Evolutionary conservation across 2,329 filamentous ascomycete species (phyloP).

Genomic region (Pleoardoris graminearum): DNA sequence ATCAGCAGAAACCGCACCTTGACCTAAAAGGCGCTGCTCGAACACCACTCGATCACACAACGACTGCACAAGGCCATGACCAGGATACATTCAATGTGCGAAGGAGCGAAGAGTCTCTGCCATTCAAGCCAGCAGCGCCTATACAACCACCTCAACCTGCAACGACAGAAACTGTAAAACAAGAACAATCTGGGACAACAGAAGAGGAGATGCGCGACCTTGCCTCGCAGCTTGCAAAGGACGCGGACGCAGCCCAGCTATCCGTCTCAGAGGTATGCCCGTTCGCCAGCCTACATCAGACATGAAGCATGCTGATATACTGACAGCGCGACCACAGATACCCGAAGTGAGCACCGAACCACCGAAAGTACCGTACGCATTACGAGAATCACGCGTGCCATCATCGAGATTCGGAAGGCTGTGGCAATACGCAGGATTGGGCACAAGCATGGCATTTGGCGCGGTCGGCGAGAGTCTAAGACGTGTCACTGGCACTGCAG

Average conservation of each 20-base stretch:
- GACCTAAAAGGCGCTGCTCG: conserved; percentile 38
- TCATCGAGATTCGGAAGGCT: conserved; percentile 83
- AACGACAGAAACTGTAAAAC: conserved; percentile 16
- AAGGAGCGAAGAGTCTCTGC: conserved; percentile 17
- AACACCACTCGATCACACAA: conserved; percentile 45
- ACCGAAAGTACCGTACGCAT: conserved; percentile 60
- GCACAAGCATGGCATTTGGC: conserved; percentile 92
- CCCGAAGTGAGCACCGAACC: conserved; percentile 30
- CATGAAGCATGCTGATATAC: conserved; percentile 47
- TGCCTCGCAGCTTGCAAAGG: conserved; percentile 53
- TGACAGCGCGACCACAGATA: conserved; percentile 49
- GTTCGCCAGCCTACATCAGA: not conserved
- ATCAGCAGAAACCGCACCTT: conserved; percentile 38
- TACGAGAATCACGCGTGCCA: conserved; percentile 88
- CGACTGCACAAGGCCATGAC: conserved; percentile 42
- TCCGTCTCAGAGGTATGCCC: conserved; percentile 38
- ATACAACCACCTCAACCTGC: conserved; percentile 12
- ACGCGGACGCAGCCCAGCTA: conserved; percentile 41
- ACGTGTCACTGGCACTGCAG: conserved; percentile 71
- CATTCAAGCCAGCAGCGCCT: conserved; percentile 14
- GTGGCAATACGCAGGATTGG: conserved; percentile 93
- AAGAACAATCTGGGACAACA: conserved; percentile 18
- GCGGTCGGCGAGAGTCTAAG: conserved; percentile 84
- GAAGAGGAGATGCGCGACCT: conserved; percentile 50
- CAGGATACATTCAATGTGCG: conserved; percentile 43